These are phyloP conservation scores for Ochromonas danica DNA, from an alignment of 108 stramenopile genomes.

Conservation along the genomic window DNA sequence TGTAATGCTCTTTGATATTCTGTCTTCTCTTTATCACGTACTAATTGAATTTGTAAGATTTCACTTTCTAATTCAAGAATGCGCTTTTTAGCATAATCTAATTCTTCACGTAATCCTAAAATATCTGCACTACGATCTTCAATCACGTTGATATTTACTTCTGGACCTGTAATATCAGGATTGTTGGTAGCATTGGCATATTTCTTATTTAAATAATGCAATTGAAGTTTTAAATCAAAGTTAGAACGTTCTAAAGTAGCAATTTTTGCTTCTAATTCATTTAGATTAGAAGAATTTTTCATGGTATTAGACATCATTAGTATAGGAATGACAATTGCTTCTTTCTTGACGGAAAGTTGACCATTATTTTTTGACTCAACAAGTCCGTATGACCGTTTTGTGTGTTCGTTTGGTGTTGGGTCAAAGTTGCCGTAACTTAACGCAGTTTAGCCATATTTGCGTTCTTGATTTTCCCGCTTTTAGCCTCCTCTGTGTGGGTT, in stretches of 20 bases:
- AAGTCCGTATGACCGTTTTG: no score
- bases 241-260: not conserved
- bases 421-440: no score
- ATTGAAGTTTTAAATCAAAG: conserved; percentile 6
- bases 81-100: not conserved
- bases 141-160: not conserved
- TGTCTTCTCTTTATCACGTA: not conserved
- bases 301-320: no score
- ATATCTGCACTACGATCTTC: not conserved
- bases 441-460: no score
- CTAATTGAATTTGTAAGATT: not conserved
- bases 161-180: not conserved
- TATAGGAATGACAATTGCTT: no score
- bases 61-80: conserved; percentile 5
- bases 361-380: no score
- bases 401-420: no score
- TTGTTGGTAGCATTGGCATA: not conserved
- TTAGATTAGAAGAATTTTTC: no score
- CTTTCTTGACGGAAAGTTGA: no score
- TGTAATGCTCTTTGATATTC: not conserved
- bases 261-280: conserved; percentile 9
- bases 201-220: conserved; percentile 6
- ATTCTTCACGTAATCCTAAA: not conserved
- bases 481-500: no score
- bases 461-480: no score